These are phyloP conservation scores for Phylloboletellus chloephorus DNA, from an alignment of 1,284 basidiomycete genomes.

Conservation along the genomic window DNA sequence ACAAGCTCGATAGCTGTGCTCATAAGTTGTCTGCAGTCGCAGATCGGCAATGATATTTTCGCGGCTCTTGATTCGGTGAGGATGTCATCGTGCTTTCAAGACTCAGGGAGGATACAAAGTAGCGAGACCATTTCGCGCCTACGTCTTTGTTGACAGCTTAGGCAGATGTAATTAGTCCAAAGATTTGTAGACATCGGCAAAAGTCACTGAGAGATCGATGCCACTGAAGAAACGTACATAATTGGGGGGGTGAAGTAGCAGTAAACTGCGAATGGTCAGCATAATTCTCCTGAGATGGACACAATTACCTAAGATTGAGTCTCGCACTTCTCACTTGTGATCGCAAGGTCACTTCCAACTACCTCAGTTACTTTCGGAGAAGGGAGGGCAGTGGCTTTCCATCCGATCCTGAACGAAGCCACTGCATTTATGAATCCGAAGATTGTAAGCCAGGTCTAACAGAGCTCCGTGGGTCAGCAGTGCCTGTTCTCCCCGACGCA, in stretches of 20 bases:
- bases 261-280: neutral
- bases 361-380: constrained; percentile 3
- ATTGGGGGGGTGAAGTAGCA: neutral
- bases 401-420: constrained; percentile 65
- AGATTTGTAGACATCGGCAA: neutral
- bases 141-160: neutral
- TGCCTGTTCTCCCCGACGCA: neutral
- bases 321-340: constrained; percentile 12
- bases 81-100: neutral
- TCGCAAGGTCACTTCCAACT: constrained; percentile 6
- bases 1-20: neutral
- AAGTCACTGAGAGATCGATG: neutral
- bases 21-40: too few relatives aligned
- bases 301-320: constrained; percentile 6
- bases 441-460: constrained; percentile 55
- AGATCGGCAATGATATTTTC: neutral
- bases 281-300: neutral
- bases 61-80: neutral
- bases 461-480: constrained; percentile 3
- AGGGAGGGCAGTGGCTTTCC: constrained; percentile 64
- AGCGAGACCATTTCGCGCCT: neutral
- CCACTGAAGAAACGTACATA: neutral
- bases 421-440: constrained; percentile 62
- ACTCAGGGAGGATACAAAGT: neutral
- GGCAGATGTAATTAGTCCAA: neutral